A percentile compares a stretch with the other conserved stretches of the same genome.
phyloP scores from a whole-genome alignment of 2,329 filamentous ascomycete genomes.

The Alternaria tenuissima region DNA sequence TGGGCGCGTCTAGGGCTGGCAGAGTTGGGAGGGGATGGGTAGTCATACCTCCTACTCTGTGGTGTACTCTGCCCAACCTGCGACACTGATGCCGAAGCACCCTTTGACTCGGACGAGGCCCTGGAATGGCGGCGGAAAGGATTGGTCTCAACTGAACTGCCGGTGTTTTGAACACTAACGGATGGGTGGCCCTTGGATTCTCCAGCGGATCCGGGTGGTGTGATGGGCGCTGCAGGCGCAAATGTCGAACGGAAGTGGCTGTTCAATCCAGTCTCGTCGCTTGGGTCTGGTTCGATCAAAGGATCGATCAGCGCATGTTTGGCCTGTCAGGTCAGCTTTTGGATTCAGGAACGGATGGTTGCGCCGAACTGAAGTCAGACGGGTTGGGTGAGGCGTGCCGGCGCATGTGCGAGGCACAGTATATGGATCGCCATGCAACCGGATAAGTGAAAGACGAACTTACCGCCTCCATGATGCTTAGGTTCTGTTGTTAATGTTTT shows the following conservation, averaged over 20 bases:
- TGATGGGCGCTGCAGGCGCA: slow-evolving; percentile 44
- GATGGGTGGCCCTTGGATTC: slow-evolving; percentile 34
- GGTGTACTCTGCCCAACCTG: slow-evolving; percentile 28
- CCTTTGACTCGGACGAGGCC: slow-evolving; percentile 41
- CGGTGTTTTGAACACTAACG: slow-evolving; percentile 45
- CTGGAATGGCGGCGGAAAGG: slow-evolving; percentile 52
- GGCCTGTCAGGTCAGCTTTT: slow-evolving; percentile 58
- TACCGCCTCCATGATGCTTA: slow-evolving; percentile 16
- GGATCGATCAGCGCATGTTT: slow-evolving; percentile 74
- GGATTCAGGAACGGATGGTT: background rate
- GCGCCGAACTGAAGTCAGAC: background rate
- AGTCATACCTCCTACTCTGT: slow-evolving; percentile 42
- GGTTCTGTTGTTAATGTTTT: slow-evolving; percentile 9
- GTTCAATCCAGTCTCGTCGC: slow-evolving; percentile 71
- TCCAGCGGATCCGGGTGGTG: slow-evolving; percentile 43
- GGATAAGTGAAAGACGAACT: slow-evolving; percentile 9
- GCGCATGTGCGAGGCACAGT: background rate
- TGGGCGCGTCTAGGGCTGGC: slow-evolving; percentile 59
- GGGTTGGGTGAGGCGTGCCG: background rate
- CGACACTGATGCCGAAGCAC: slow-evolving; percentile 27
- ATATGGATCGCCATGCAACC: background rate
- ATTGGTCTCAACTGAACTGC: slow-evolving; percentile 53
- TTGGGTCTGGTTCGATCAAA: slow-evolving; percentile 72
- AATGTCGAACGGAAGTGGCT: slow-evolving; percentile 62
- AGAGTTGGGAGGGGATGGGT: slow-evolving; percentile 64